Base-by-base conservation (phyloP, 768 basidiomycete species). In the Sistotremastrum suecicum region DNA sequence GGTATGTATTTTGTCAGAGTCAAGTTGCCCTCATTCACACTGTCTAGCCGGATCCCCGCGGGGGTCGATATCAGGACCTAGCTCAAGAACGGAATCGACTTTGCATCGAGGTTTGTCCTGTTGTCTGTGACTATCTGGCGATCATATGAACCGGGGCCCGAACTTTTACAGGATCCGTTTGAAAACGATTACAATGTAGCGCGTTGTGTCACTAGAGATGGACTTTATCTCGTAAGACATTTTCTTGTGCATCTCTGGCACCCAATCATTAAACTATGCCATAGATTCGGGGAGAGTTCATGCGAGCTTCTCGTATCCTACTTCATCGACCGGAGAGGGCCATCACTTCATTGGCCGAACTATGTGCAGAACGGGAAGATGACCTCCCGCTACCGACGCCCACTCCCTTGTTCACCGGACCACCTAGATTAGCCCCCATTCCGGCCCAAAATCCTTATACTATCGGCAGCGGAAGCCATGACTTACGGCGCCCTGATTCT, bases 281-380 rank as follows among this genome's bases (percentile, higher is more conserved):
- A 5, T 53, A 97, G 92, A 91, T 99, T 57, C 91, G 94, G 9
- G 92, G 94, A 6, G 94, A 98, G 66, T 94, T 99, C 61, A 94
- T 94, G 88, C 82, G 94, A 34, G 94, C 92, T 4, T 80, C 83
- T 28, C 74, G 90, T 46, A 86, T 98, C 47, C 68, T 99, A 34
- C 71, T 79, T 7, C 66, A 71, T 51, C 81, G 83, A 32, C 88
- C 86, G 1, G 83, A 84, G 45, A 79, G 86, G 42, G 87, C 85
- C 5, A 76, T 84, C 33, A 62, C 82, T 12, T 84, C 87, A 4
- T 70, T 98, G 11, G 79, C 90, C 1, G 83, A 91, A 53, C 76
- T 99, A 8, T 95, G 92, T 55, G 87, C 90, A 56, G 92, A 97
- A 60, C 80, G 89, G 28, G 78, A 78, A 45, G 76, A 74, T 32